phyloP scores from a whole-genome alignment of 192 early-diverging fungal genomes.

The Coemansia sp. region DNA sequence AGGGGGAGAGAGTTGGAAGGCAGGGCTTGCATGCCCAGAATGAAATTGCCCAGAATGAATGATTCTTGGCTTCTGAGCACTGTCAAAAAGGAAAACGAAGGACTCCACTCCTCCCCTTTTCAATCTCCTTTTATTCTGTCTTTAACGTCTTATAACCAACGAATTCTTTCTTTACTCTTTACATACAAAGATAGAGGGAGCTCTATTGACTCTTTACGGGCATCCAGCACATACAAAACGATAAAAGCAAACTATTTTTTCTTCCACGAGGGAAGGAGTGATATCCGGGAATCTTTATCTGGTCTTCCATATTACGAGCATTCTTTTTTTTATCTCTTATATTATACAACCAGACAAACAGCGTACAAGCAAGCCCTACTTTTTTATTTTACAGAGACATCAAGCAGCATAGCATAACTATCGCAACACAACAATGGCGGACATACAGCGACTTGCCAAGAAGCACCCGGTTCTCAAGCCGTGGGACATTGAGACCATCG shows the following conservation, averaged over 20 bases:
- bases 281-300: too few relatives aligned
- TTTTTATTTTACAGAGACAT: too few relatives aligned
- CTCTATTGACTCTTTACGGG: not conserved
- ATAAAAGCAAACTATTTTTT: too few relatives aligned
- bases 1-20: too few relatives aligned
- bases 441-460: slow-evolving; percentile 42
- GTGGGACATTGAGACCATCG: slow-evolving; percentile 55
- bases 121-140: not conserved
- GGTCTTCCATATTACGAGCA: not conserved
- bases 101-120: not conserved
- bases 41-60: too few relatives aligned
- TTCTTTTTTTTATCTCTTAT: slow-evolving; percentile 2
- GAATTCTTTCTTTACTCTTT: slow-evolving; percentile 5
- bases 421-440: not conserved
- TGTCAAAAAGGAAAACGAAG: too few relatives aligned
- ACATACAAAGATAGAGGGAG: not conserved
- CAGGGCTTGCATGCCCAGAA: too few relatives aligned
- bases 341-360: too few relatives aligned
- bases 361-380: too few relatives aligned
- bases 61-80: not conserved
- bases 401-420: too few relatives aligned
- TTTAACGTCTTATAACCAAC: slow-evolving; percentile 12
- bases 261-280: too few relatives aligned
- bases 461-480: slow-evolving; percentile 55
- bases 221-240: too few relatives aligned